Base-by-base conservation (phyloP, 1,284 basidiomycete species). In the Trichosporon sp. region DNA sequence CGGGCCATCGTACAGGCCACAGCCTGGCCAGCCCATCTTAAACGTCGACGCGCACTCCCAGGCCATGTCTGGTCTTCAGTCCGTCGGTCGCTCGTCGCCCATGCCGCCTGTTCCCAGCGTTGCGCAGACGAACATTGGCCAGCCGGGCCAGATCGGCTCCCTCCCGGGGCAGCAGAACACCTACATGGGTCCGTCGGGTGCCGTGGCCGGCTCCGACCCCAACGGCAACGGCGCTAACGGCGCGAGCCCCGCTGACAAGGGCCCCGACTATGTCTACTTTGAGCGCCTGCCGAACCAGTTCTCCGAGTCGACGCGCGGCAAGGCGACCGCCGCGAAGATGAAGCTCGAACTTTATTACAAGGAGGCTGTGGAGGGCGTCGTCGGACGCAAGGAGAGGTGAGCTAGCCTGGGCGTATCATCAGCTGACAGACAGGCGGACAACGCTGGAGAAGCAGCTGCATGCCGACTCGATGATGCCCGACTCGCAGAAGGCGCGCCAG, bases 301-400 rank as follows among this genome's bases (percentile, higher is more conserved):
- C 86, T 91, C 91, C 38, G 91, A 95, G 76, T 91, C 92, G 79
- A 93, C 94, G 48, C 88, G 95, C 69, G 94, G 96, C 71, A 93
- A 94, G 73, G 92, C 95, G 3, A 98, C 94, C 69, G 93, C 92
- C 21, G 95, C 96, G 38, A 98, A 98, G 85, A 90, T 98, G 83
- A 98, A 98, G 85, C 89, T 99, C 69, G 96, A 98, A 85, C 93
- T 96, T 73, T 97, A 92, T 85, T 99, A 99, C 88, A 98, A 98
- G 85, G 91, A 98, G 71, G 91, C 92, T 1, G 94, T 97, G 35
- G 93, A 96, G 83, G 89, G 92, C 70, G 94, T 94, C 37, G 91
- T 97, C 54, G 93, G 94, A 79, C 87, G 94, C 68, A 96, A 95
- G 80, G 88, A 90, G 68, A 88, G 94, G 92, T 92, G 78, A 71